Percentiles rank a stretch among this genome's conserved stretches.
These are phyloP conservation scores for Sugiyamaella neomexicana DNA, from an alignment of 1,139 yeast species.

Conservation along the genomic window DNA sequence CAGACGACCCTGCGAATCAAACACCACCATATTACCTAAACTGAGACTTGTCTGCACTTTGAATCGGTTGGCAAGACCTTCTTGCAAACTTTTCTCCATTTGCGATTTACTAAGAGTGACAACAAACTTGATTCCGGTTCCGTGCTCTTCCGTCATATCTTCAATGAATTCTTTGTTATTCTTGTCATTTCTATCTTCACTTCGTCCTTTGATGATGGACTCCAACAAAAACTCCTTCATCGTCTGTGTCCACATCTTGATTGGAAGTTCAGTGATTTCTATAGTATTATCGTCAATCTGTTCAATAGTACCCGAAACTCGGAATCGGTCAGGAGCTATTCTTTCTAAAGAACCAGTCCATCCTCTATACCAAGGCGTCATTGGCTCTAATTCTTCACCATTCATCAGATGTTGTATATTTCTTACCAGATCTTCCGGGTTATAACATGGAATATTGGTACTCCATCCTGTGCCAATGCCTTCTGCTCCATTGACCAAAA, in stretches of 20 bases:
- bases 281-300: conserved; percentile 77
- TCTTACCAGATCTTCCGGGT: conserved; percentile 77
- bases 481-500: conserved; percentile 92
- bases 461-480: conserved; percentile 99
- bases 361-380: conserved; percentile 95
- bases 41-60: conserved; percentile 68
- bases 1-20: conserved; percentile 89
- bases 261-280: conserved; percentile 91
- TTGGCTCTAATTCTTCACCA: conserved; percentile 66
- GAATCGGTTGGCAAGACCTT: conserved; percentile 83
- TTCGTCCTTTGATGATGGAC: conserved; percentile 49
- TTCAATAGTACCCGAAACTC: conserved; percentile 76
- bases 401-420: conserved; percentile 74
- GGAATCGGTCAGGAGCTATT: conserved; percentile 59
- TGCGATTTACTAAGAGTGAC: conserved; percentile 74
- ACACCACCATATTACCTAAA: conserved; percentile 90
- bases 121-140: conserved; percentile 73
- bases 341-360: conserved; percentile 85
- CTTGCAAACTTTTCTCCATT: conserved; percentile 71
- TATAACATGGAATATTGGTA: conserved; percentile 85
- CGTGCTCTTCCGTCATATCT: conserved; percentile 94
- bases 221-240: conserved; percentile 80
- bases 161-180: conserved; percentile 75
- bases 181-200: conserved; percentile 29
- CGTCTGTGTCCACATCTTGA: conserved; percentile 87